Conservation (phyloP, 1,284 basidiomycete genomes). For the Tausonia pullulans region DNA sequence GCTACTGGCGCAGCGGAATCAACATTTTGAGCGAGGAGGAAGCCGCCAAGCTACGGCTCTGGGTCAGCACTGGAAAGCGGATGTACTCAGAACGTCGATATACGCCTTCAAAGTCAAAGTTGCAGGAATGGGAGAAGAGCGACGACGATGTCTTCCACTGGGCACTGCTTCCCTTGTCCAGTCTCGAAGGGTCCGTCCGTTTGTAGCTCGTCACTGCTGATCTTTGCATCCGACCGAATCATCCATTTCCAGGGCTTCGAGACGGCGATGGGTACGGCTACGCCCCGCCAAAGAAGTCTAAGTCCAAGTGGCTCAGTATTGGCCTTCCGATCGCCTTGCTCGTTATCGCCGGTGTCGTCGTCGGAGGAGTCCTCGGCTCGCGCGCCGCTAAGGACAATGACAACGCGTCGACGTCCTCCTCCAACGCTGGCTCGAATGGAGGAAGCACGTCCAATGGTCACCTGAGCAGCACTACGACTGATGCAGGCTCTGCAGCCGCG, state of each 20-base stretch:
- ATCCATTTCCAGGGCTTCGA: neutral
- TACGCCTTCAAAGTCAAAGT: too few species aligned
- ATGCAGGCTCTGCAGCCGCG: conserved; percentile 26
- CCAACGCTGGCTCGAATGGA: neutral
- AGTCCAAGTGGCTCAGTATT: conserved; percentile 31
- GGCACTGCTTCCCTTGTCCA: neutral
- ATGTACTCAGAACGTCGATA: too few species aligned
- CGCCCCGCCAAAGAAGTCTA: conserved; percentile 28
- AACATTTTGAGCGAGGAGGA: too few species aligned
- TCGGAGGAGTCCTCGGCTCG: conserved; percentile 64
- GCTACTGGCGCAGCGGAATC: too few species aligned
- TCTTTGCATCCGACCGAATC: neutral
- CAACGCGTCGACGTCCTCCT: conserved; percentile 16
- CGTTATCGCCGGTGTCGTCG: conserved; percentile 57
- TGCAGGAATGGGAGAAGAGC: too few species aligned
- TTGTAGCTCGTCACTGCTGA: too few species aligned
- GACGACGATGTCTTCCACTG: neutral
- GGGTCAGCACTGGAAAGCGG: too few species aligned
- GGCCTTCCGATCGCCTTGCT: conserved; percentile 40
- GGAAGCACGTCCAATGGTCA: neutral
- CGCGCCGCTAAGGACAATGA: conserved; percentile 41
- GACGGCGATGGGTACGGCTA: conserved; percentile 13
- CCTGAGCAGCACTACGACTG: conserved; percentile 39
- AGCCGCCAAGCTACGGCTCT: too few species aligned
- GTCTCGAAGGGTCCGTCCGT: too few species aligned